Evolutionary conservation across 2,329 filamentous ascomycete genomes (phyloP).

Genomic region (Fusarium newnesense): DNA sequence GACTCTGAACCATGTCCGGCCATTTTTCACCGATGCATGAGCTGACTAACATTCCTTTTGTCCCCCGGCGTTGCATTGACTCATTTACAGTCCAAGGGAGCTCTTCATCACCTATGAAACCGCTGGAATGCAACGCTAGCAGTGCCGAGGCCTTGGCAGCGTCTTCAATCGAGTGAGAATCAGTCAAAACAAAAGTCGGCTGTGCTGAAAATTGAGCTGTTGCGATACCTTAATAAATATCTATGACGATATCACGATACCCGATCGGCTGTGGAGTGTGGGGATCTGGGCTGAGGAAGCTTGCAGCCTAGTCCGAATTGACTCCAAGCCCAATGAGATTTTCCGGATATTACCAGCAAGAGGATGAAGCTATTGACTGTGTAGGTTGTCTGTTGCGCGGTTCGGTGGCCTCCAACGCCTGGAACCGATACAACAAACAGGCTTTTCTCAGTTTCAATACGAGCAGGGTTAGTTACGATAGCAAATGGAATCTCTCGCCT

Average conservation of each 20-base stretch:
- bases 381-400: slow-evolving; percentile 35
- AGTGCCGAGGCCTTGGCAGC: slow-evolving; percentile 30
- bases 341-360: slow-evolving; percentile 12
- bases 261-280: slow-evolving; percentile 29
- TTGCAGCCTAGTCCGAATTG: slow-evolving; percentile 10
- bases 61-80: slow-evolving; percentile 18
- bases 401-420: slow-evolving; percentile 9
- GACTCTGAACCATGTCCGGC: slow-evolving; percentile 11
- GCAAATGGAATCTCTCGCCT: slow-evolving; percentile 13
- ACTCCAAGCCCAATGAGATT: slow-evolving; percentile 1
- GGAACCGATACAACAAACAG: slow-evolving; percentile 11
- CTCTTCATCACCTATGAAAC: slow-evolving; percentile 2
- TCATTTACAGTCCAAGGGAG: slow-evolving; percentile 7
- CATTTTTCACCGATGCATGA: slow-evolving; percentile 28
- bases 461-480: slow-evolving; percentile 23
- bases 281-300: slow-evolving; percentile 11
- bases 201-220: slow-evolving; percentile 8
- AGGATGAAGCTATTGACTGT: slow-evolving; percentile 19
- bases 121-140: slow-evolving; percentile 28
- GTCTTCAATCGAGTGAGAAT: slow-evolving; percentile 16
- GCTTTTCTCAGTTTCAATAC: slow-evolving; percentile 18
- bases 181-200: slow-evolving; percentile 5
- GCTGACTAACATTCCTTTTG: slow-evolving; percentile 14
- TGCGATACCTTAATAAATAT: slow-evolving; percentile 23
- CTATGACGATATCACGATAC: slow-evolving; percentile 36